Evolutionary conservation across 352 stramenopile genomes (phyloP), one percentile per base, ranked within the genome.

Genomic region (Phytophthora constricta): DNA sequence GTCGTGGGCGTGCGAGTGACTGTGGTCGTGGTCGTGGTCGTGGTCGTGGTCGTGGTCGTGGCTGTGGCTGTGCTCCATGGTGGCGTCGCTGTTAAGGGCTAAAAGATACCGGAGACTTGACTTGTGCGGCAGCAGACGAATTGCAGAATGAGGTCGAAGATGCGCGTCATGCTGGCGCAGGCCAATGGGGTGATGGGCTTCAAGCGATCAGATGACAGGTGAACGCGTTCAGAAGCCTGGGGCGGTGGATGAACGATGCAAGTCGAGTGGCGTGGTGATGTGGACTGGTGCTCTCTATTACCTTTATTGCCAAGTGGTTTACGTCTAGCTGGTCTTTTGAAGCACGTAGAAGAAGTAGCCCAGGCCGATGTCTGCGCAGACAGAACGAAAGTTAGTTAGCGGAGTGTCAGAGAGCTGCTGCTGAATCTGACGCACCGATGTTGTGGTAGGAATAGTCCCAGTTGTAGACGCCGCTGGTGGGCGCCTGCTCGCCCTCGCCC

Each of bases 261-360:
- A 37, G 34, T 41, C 23, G 22, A 64, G 20, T 39, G 53, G 64
- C 45, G 7, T 41, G 13, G 7, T 59, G 45, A 61, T 65, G 31
- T 48, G 65, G 19, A 58, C 13, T 67, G 52, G 23, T 59, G 42
- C 5, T 43, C 62, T 47, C 42, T 17, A n/a, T n/a, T n/a, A n/a
- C n/a, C 31, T 58, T 34, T 37, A 47, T 37, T 47, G 34, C 22
- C 31, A 19, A 41, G 9, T 41, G 13, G 16, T 20, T 22, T 53
- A 19, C 23, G 20, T 20, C 41, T 23, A n/a, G 7, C 41, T 56
- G 34, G 22, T 63, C 68, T 85, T 86, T 55, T 83, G 68, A 48
- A 86, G 28, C 22, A 86, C 77, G 59, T 84, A 89, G 42, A 89
- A 87, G 46, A 85, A 89, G 57, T 89, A 89, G 27, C 80, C 80